Base-by-base conservation (phyloP, 2,329 filamentous ascomycete genomes). In the Waltergamsia citrina region DNA sequence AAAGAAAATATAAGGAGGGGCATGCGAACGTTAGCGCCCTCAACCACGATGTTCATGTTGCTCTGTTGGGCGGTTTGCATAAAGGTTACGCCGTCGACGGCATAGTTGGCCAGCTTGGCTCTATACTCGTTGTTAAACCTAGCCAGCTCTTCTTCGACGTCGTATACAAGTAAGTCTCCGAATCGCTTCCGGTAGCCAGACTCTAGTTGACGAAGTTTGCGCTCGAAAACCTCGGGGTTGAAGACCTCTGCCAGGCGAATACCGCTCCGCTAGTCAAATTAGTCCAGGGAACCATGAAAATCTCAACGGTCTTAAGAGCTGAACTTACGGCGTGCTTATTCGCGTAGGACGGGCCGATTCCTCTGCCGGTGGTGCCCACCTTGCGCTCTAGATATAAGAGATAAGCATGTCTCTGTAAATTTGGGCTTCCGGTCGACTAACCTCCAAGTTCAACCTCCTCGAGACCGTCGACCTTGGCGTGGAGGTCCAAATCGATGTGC, bases 231-330 rank as follows among this genome's bases (percentile, higher is more conserved):
- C 26, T 70, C 62, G 51, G 74, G 67, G 50, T 82, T 63, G 51
- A 85, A 85, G 41, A 86, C 64, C 36, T 86, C 80, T 38, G 69
- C 65, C 30, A 87, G 56, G 35, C 74, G 67, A 39, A 88, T 67
- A 31, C 81, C 82, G 44, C 65, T 81, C 46, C 83, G 65, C 25
- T 74, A 42, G 12, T n/a, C n/a, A n/a, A n/a, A n/a, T n/a, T n/a
- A n/a, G n/a, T n/a, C n/a, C n/a, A n/a, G n/a, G 10, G 8, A 29
- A 35, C 5, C n/a, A 14, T 25, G 7, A 14, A 14, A 23, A 12
- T 10, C 16, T 23, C n/a, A n/a, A n/a, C n/a, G n/a, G 15, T 10
- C 4, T 5, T 29, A 12, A 19, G 11, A 16, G 10, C 3, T 3
- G n/a, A 7, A 12, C 33, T 35, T 20, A 36, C 34, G 5, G 30